Percentiles rank a stretch among this genome's conserved stretches.
Conservation (phyloP, 345 rosid genomes). For the Heritiera fomes region DNA sequence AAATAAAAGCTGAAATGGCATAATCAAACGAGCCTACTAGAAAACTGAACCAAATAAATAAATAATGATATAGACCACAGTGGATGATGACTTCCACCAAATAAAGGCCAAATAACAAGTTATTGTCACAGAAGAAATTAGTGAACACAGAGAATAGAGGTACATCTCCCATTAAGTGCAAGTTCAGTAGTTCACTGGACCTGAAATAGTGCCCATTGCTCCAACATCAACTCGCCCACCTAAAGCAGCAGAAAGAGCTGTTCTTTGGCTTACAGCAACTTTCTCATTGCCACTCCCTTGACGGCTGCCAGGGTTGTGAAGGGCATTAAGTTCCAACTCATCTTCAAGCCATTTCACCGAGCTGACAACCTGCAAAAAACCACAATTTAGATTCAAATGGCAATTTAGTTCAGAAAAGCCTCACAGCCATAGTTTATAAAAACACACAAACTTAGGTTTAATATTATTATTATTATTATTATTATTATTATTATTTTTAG, state of each 20-base stretch:
- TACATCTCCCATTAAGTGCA: conserved; percentile 13
- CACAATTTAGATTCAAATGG: conserved; percentile 18
- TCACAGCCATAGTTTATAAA: conserved; percentile 12
- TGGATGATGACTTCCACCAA: neutral
- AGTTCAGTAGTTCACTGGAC: conserved; percentile 38
- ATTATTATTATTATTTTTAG: no score
- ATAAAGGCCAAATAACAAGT: conserved; percentile 1
- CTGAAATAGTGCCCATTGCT: conserved; percentile 92
- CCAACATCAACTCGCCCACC: conserved; percentile 91
- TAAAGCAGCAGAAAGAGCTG: conserved; percentile 91
- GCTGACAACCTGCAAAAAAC: conserved; percentile 75
- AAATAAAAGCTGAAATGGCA: conserved; percentile 7
- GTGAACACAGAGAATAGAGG: conserved; percentile 2
- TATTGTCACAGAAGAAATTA: neutral
- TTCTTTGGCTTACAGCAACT: conserved; percentile 81
- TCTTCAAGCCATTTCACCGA: conserved; percentile 99
- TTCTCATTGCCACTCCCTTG: conserved; percentile 92
- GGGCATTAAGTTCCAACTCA: conserved; percentile 96
- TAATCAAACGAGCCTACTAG: neutral
- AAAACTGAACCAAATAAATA: neutral
- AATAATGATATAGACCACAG: neutral
- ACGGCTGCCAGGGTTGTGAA: conserved; percentile 93
- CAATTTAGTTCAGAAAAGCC: neutral
- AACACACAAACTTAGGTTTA: neutral
- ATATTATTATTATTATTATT: neutral